These are phyloP conservation scores for Pelargonium australe DNA, from an alignment of 441 rosid species.

Conservation along the genomic window DNA sequence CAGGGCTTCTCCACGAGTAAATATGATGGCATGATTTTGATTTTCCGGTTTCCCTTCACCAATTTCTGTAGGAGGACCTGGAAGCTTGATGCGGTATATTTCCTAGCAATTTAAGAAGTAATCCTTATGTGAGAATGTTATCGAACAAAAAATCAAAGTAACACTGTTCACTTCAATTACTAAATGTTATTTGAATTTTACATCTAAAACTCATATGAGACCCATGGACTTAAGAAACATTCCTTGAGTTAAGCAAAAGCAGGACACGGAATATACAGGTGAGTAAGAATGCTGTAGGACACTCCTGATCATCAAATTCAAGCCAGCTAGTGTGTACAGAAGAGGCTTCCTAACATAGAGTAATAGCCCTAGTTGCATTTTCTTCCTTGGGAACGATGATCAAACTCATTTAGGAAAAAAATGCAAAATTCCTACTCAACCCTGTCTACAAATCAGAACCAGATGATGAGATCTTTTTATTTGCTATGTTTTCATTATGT, in stretches of 20 bases:
- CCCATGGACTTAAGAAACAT: neutral
- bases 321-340: too few relatives aligned
- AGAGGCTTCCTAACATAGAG: too few relatives aligned
- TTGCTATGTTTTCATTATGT: too few relatives aligned
- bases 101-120: constrained; percentile 40
- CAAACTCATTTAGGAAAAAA: neutral
- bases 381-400: too few relatives aligned
- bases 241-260: neutral
- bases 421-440: too few relatives aligned
- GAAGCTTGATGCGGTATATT: constrained; percentile 95
- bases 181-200: too few relatives aligned
- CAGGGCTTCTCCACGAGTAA: constrained; percentile 98
- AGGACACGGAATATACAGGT: too few relatives aligned
- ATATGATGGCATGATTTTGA: constrained; percentile 96
- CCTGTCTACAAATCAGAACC: too few relatives aligned
- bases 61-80: constrained; percentile 85
- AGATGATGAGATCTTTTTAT: too few relatives aligned
- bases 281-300: too few relatives aligned
- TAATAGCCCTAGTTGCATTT: too few relatives aligned
- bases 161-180: neutral
- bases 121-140: neutral
- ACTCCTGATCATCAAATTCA: too few relatives aligned
- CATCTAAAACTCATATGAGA: neutral
- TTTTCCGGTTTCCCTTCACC: constrained; percentile 99
- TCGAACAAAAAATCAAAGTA: neutral